Conservation (phyloP, 2,329 filamentous ascomycete genomes). For the Alternaria viburni region DNA sequence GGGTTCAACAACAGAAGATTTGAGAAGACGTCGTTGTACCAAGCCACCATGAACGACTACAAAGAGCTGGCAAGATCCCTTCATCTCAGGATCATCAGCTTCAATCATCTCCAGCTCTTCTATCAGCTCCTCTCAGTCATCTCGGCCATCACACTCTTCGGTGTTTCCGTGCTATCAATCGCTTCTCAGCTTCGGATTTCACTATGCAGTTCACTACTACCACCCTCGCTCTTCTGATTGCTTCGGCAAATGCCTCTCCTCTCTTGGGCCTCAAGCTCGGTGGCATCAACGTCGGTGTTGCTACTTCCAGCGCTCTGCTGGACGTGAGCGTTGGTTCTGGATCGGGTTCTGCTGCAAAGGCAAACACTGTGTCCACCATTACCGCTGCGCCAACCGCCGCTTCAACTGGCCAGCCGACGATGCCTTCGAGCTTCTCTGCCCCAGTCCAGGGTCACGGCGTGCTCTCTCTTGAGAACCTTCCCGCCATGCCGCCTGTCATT, state of each 20-base stretch:
- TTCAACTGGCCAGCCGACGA: neutral
- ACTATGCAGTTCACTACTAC: slow-evolving; percentile 7
- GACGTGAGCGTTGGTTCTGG: neutral
- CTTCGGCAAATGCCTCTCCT: neutral
- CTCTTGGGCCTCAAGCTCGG: slow-evolving; percentile 2
- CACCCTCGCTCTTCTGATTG: neutral
- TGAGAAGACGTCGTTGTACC: neutral
- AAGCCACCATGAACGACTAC: neutral
- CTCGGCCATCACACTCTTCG: neutral
- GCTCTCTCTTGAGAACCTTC: slow-evolving; percentile 3
- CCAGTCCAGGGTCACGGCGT: slow-evolving; percentile 1
- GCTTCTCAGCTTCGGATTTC: neutral
- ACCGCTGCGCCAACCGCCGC: neutral
- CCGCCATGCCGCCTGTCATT: slow-evolving; percentile 9
- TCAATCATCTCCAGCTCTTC: neutral
- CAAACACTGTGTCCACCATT: neutral
- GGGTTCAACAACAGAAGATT: neutral
- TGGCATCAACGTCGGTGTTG: neutral
- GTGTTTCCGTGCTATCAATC: neutral
- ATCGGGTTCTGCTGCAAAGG: neutral
- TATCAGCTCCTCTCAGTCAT: neutral
- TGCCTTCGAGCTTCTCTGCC: slow-evolving; percentile 9
- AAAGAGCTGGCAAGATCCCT: neutral
- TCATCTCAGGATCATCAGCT: neutral
- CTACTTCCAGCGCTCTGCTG: neutral